A percentile compares a stretch with the other conserved stretches of the same genome.
These are phyloP conservation scores for Dacryopinax spathularia DNA, from an alignment of 768 basidiomycete species.

Conservation along the genomic window DNA sequence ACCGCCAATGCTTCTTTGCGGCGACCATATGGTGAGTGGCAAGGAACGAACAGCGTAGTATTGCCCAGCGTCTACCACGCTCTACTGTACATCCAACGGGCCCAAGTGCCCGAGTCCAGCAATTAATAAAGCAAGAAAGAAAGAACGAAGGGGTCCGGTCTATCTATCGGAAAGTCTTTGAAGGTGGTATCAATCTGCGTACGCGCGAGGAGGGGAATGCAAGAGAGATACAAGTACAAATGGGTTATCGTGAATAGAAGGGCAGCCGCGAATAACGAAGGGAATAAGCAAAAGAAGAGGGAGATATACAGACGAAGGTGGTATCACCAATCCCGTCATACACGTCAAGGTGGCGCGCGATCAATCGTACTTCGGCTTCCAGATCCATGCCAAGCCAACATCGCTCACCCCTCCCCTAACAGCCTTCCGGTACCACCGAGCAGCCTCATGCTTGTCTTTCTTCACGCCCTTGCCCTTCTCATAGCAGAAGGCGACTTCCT, in stretches of 20 bases:
- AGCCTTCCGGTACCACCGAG: slow-evolving; percentile 83
- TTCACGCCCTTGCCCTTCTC: slow-evolving; percentile 81
- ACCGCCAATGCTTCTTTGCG: too few species aligned
- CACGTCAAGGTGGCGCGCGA: not conserved
- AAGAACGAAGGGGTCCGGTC: not conserved
- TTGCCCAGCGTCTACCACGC: too few species aligned
- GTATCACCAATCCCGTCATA: not conserved
- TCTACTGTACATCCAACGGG: not conserved
- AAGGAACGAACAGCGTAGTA: not conserved
- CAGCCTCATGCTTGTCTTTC: slow-evolving; percentile 73
- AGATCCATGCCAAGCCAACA: slow-evolving; percentile 79
- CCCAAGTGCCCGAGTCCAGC: not conserved
- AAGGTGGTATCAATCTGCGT: not conserved
- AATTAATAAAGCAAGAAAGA: not conserved
- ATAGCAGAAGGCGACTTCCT: slow-evolving; percentile 70
- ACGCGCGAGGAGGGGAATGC: not conserved
- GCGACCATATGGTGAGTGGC: too few species aligned
- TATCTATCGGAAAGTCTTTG: not conserved
- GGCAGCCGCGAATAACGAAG: not conserved
- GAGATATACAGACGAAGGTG: not conserved
- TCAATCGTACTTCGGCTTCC: slow-evolving; percentile 61
- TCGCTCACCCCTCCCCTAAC: slow-evolving; percentile 68
- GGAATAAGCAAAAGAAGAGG: not conserved
- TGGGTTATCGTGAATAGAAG: not conserved
- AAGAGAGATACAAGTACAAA: not conserved